Evolutionary conservation across 2,329 filamentous ascomycete genomes (phyloP).

Genomic region (Fusarium marasasianum): DNA sequence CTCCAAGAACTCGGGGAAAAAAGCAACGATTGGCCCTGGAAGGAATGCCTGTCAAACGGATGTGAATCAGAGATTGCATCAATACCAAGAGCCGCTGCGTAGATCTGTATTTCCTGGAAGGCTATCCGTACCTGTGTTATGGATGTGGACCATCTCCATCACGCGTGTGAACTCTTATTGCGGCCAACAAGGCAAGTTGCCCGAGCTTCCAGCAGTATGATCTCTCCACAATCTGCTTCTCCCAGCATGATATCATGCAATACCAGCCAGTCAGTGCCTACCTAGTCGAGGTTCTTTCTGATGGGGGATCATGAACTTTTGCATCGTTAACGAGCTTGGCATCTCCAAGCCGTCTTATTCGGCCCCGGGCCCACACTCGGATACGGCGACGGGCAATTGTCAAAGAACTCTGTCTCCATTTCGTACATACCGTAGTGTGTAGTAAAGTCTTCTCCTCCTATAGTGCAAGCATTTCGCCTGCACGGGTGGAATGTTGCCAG

Average conservation of each 20-base stretch:
- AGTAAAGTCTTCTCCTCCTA: not conserved
- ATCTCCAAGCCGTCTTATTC: not conserved
- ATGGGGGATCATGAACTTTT: slow-evolving; percentile 8
- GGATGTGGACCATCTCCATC: slow-evolving; percentile 4
- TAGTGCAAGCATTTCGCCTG: not conserved
- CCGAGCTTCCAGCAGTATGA: not conserved
- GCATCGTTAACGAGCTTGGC: not conserved
- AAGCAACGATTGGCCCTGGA: not conserved
- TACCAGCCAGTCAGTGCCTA: not conserved
- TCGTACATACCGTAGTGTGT: not conserved
- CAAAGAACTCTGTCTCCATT: slow-evolving; percentile 8
- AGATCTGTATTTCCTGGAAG: slow-evolving; percentile 30
- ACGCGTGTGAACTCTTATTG: not conserved
- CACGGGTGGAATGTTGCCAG: slow-evolving; percentile 7
- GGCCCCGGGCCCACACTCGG: slow-evolving; percentile 18
- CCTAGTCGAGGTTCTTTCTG: not conserved
- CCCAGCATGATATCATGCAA: not conserved
- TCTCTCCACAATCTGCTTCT: not conserved
- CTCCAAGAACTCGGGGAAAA: not conserved
- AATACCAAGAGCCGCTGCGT: not conserved
- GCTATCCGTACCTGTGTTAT: no score
- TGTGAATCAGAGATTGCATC: not conserved
- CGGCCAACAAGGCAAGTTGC: slow-evolving; percentile 1
- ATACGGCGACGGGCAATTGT: not conserved
- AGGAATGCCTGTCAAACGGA: not conserved